Percentiles rank a stretch among this genome's conserved stretches.
Evolutionary conservation across 208 protist species (phyloP).

Genomic region (Porcisia deanei): DNA sequence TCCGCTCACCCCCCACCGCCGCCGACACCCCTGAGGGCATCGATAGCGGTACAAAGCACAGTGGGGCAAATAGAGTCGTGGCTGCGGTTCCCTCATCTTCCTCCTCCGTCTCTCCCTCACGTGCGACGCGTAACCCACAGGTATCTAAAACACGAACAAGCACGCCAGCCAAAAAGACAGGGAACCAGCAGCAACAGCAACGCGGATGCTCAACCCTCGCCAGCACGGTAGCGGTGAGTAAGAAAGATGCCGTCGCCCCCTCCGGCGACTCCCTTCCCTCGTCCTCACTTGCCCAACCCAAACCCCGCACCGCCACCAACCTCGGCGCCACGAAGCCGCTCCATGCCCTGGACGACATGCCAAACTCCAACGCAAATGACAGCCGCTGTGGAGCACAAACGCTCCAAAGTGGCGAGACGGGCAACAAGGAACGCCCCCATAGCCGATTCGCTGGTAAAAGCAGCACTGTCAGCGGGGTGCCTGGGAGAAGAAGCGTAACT

Average conservation of each 20-base stretch:
- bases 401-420: not conserved
- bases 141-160: not conserved
- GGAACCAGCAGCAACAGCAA: not conserved
- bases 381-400: not conserved
- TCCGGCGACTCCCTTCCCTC: not conserved
- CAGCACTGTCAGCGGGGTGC: not conserved
- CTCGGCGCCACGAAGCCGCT: not conserved
- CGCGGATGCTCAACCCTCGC: not conserved
- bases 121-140: not conserved
- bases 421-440: not conserved
- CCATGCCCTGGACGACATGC: not conserved
- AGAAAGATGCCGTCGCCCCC: not conserved
- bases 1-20: not conserved
- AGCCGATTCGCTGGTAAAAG: not conserved
- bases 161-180: not conserved
- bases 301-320: not conserved
- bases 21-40: not conserved
- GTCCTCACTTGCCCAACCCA: not conserved
- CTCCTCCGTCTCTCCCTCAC: not conserved
- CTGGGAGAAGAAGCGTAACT: not conserved
- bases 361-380: not conserved
- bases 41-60: not conserved
- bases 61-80: not conserved
- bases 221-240: not conserved
- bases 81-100: not conserved